Conservation (phyloP, 2,329 filamentous ascomycete genomes). For the Pseudodiploospora longispora region DNA sequence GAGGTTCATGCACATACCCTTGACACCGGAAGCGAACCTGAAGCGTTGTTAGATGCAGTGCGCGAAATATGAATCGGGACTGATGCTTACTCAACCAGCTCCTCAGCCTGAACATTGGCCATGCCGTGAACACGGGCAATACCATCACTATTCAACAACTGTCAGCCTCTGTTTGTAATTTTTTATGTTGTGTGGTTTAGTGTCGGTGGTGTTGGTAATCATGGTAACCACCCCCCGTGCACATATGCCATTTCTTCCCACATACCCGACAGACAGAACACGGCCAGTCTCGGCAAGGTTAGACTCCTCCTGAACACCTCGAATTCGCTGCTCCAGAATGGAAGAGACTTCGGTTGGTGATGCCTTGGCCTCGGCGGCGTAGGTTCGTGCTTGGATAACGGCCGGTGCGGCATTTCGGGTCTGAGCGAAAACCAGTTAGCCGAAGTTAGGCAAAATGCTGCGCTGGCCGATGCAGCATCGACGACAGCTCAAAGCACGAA, state of each 20-base stretch:
- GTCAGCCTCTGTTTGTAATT: constrained; percentile 18
- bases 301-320: constrained; percentile 95
- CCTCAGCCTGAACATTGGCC: constrained; percentile 99
- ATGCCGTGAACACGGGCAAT: constrained; percentile 99
- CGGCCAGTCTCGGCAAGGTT: constrained; percentile 96
- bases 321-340: constrained; percentile 98
- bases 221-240: constrained; percentile 2
- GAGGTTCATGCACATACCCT: constrained; percentile 99
- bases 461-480: constrained; percentile 11
- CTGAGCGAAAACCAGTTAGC: constrained; percentile 55
- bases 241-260: constrained; percentile 22
- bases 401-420: constrained; percentile 78
- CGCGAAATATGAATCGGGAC: constrained; percentile 1
- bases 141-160: constrained; percentile 71
- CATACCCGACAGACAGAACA: constrained; percentile 98
- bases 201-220: neutral
- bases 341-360: constrained; percentile 96
- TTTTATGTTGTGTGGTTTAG: neutral
- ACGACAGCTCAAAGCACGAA: constrained; percentile 24
- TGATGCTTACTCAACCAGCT: constrained; percentile 88
- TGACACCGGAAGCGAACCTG: constrained; percentile 98
- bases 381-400: constrained; percentile 71
- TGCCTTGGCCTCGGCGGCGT: constrained; percentile 90
- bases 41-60: constrained; percentile 13
- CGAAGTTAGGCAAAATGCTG: constrained; percentile 20